Base-by-base conservation (phyloP, 2,329 filamentous ascomycete genomes). In the Lachnellula occidentalis region DNA sequence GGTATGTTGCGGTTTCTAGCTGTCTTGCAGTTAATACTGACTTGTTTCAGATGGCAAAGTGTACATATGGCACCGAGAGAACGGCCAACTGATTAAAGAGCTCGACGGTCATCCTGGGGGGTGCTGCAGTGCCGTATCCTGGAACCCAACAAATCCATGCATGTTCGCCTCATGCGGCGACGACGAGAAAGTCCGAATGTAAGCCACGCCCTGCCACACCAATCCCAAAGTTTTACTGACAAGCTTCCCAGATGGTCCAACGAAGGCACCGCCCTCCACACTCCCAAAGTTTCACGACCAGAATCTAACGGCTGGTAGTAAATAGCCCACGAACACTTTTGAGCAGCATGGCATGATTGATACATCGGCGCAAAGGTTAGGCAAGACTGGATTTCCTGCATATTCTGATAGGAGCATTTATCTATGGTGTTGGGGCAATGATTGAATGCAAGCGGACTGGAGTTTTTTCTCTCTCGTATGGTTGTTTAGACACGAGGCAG, bases 161-260 rank as follows among this genome's bases (percentile, higher is more conserved):
- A 86, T 96, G 76, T 90, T 96, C 71, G 94, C 91, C 15, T 92
- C 91, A 12, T 92, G 89, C 55, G 92, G 92, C 17, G 94, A 99
- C 69, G 94, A 97, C 67, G 78, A 80, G 51, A 85, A 81, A 68
- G 86, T 97, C 60, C 86, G 87, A 73, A 91, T 99, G 87, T 96
- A 76, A 77, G 88, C 46, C 41, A 17, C n/a, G 39, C 31, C 37
- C 15, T 43, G 19, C 6, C 8, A 27, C 9, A 37, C 34, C 45
- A 31, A n/a, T 53, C 47, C 41, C 34, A 17, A 48, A 15, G 12
- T 22, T 27, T 34, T 42, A 17, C 48, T 50, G 17, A 50, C 36
- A 31, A 14, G 22, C 22, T 37, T n/a, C n/a, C 8, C 41, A 65
- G 63, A 62, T 65, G 63, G 63, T 62, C 59, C 17, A 65, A 63